Evolutionary conservation across 2,329 filamentous ascomycete species (phyloP), one percentile per base, ranked within the genome.

Genomic region (Akanthomyces muscarius): DNA sequence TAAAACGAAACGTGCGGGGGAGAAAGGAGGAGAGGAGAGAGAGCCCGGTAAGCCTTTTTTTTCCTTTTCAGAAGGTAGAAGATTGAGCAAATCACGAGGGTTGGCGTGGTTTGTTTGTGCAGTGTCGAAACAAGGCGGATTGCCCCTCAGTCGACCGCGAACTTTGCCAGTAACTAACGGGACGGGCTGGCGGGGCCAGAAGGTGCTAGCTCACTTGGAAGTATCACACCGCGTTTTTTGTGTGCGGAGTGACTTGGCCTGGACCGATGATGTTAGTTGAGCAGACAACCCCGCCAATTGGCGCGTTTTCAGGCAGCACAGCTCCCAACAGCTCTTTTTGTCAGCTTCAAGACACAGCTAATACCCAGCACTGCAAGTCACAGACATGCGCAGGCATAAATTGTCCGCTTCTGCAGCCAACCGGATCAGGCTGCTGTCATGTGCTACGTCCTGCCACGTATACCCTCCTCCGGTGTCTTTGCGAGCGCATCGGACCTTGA

Each of bases 31-130:
- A 52, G 47, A 38, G 16, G 23, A 44, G n/a, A 42, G 38, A 50
- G 33, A 25, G 41, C 30, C 4, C n/a, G 7, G n/a, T 25, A 38
- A n/a, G 13, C 11, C 13, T 14, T 5, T 28, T 21, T n/a, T 54
- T 55, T 30, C n/a, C 41, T 41, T 38, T n/a, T 38, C 45, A 33
- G 62, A 44, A 18, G 21, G 23, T 42, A 67, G 30, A 65, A 47
- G 53, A 44, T 48, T 44, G 30, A 50, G 44, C 36, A 51, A 55
- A 56, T 62, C 52, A 55, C 51, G 60, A 38, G 38, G 18, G 21
- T 57, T 56, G 45, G 48, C 44, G 48, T 56, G 38, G 44, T 47
- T 60, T 63, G 61, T 63, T 63, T 63, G 50, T 65, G 60, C 28
- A 63, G 23, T 59, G 56, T 54, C 25, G 50, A 47, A 42, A 25